Evolutionary conservation across 441 rosid genomes (phyloP), one percentile per base, ranked within the genome.

Genomic region (Syzygium syzygioides): DNA sequence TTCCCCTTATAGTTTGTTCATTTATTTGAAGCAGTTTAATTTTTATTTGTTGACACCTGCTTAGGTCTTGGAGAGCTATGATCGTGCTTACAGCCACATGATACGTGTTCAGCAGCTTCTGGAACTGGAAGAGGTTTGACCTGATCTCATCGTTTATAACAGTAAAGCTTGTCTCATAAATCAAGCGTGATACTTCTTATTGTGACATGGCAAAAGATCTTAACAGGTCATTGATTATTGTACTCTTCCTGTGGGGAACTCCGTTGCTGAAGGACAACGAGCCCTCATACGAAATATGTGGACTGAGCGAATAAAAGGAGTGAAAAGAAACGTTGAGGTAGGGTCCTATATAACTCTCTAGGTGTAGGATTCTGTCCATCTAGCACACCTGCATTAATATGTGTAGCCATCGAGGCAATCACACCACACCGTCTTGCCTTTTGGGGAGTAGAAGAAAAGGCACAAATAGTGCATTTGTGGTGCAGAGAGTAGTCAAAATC

Each of bases 61-160:
- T 79, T 90, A 98, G 99, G 99, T 98, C 93, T 92, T 98, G 92
- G 99, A 98, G 93, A 98, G 99, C 93, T 98, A 98, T 90, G 99
- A 98, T 86, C 98, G 99, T 91, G 99, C 99, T 55, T 97, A 98
- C 89, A 95, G 89, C 93, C 95, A 98, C 91, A 98, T 98, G 99
- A 97, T 98, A 89, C 98, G 99, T 85, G 99, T 98, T 90, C 99
- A 98, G 95, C 99, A 97, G 93, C 94, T 98, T 41, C 95, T 99
- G 80, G 99, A 98, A 92, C 93, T 98, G 68, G 99, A 98, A 91
- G 99, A 98, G 99, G 99, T 98, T 86, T 90, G 89, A 89, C 91
- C 71, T 45, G 26, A 56, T 34, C 25, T 68, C 48, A 18, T 68
- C 14, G 20, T 68, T 5, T 68, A 68, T 68, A 34, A 68, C 79